Conservation (phyloP, 192 early-diverging fungal genomes). For the Coemansia sp. region DNA sequence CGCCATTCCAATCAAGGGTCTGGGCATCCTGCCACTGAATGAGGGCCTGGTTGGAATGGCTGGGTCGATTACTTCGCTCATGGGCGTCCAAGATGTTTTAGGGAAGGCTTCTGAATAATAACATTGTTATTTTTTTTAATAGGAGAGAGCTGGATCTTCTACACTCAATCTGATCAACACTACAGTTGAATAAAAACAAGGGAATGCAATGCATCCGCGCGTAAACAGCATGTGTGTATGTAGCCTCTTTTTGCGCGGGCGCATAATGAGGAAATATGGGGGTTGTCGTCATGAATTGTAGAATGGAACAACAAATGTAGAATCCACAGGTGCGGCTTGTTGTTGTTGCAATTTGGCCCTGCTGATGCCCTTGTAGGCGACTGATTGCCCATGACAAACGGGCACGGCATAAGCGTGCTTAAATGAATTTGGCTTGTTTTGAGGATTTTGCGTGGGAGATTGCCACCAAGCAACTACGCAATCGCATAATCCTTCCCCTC, state of each 20-base stretch:
- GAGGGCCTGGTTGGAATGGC: constrained; percentile 58
- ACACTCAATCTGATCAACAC: neutral
- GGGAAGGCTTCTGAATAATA: constrained; percentile 9
- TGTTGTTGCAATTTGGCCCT: neutral
- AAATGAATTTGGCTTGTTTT: constrained; percentile 1
- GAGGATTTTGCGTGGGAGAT: neutral
- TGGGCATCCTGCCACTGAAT: constrained; percentile 44
- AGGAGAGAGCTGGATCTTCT: constrained; percentile 1
- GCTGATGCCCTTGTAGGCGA: neutral
- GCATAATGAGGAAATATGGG: neutral
- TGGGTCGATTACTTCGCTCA: constrained; percentile 54
- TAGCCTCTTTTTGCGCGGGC: neutral
- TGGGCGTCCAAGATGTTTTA: constrained; percentile 49
- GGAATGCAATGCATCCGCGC: too few relatives aligned
- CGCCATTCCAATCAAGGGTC: constrained; percentile 46
- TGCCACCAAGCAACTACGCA: neutral
- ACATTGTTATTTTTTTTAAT: neutral
- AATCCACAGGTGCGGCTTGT: neutral
- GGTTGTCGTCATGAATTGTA: neutral
- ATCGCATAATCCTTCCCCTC: neutral
- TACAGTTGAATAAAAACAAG: too few relatives aligned
- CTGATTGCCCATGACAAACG: neutral
- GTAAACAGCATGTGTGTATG: neutral
- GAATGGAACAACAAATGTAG: neutral
- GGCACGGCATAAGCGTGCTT: neutral